A percentile compares a stretch with the other conserved stretches of the same genome.
phyloP scores from a whole-genome alignment of 495 filamentous ascomycete genomes.

The Mytilinidion resinicola region DNA sequence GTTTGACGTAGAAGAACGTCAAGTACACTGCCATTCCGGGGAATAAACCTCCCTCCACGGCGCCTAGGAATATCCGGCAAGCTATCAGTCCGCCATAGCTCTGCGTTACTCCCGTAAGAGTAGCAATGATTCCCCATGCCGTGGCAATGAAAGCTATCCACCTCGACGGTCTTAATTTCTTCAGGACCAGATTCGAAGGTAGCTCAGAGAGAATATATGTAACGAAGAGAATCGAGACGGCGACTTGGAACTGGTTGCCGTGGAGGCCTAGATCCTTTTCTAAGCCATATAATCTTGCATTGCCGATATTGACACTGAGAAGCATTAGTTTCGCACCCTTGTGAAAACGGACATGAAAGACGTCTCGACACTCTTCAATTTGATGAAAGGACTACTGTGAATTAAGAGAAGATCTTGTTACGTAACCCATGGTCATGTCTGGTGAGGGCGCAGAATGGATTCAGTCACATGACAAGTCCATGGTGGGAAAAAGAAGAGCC shows the following conservation, averaged over 20 bases:
- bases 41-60: conserved; percentile 60
- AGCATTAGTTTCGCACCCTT: too few relatives aligned
- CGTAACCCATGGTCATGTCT: too few relatives aligned
- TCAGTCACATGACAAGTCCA: neutral
- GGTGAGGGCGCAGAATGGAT: neutral
- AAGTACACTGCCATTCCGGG: conserved; percentile 53
- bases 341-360: too few relatives aligned
- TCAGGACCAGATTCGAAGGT: conserved; percentile 59
- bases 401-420: conserved; percentile 2
- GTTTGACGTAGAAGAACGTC: conserved; percentile 68
- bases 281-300: conserved; percentile 62
- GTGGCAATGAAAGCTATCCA: conserved; percentile 61
- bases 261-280: conserved; percentile 59
- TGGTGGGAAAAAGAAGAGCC: neutral
- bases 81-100: conserved; percentile 51
- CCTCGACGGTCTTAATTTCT: conserved; percentile 57
- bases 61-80: conserved; percentile 49
- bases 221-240: conserved; percentile 68
- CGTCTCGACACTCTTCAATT: too few relatives aligned
- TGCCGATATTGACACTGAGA: conserved; percentile 66
- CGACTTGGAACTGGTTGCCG: conserved; percentile 60
- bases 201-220: conserved; percentile 57
- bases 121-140: conserved; percentile 68
- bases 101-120: conserved; percentile 57
- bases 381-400: neutral